Evolutionary conservation across 192 early-diverging fungal genomes (phyloP), one percentile per base, ranked within the genome.

Genomic region (Rhizophagus prolifer): DNA sequence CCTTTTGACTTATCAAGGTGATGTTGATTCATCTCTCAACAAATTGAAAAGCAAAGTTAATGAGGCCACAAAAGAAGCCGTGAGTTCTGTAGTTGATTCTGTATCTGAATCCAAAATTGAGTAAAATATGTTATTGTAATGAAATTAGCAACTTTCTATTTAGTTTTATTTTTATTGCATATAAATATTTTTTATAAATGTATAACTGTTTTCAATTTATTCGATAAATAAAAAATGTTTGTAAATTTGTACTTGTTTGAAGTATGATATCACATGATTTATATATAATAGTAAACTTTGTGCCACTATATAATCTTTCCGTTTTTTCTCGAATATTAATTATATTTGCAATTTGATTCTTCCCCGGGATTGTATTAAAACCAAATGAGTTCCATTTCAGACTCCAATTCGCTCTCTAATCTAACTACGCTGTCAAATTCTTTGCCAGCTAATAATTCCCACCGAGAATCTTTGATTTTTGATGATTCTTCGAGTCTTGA

Each of bases 1-100:
- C 78, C 85, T 97, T 65, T 70, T 91, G 14, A 83, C 84, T 70
- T 79, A 81, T 74, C 72, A 83, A 79, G 38, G 38, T 41, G 82
- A 83, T 70, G 81, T 88, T 60, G 87, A 87, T 44, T 31, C 72
- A 9, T 73, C 77, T 13, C 72, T 82, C 36, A 44, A 78, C 13
- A 78, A 81, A 54, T 54, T 84, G 60, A 81, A 82, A 75, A 38
- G 79, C 61, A 85, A 83, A 81, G 76, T 84, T 70, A 75, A 74
- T 38, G 78, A 74, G 70, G 81, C 69, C 46, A 72, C 83, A 58
- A 81, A 79, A 12, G 81, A 85, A 76, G 70, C 76, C 59, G 60
- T 79, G 50, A 75, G 72, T 30, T 31, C 36, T 44, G 63, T 70
- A 9, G 46, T 75, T 79, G 79, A 34, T 8, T 38, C 23, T 66